Percentiles rank a stretch among this genome's conserved stretches.
Conservation (phyloP, 345 rosid species). For the Corchorus capsularis region DNA sequence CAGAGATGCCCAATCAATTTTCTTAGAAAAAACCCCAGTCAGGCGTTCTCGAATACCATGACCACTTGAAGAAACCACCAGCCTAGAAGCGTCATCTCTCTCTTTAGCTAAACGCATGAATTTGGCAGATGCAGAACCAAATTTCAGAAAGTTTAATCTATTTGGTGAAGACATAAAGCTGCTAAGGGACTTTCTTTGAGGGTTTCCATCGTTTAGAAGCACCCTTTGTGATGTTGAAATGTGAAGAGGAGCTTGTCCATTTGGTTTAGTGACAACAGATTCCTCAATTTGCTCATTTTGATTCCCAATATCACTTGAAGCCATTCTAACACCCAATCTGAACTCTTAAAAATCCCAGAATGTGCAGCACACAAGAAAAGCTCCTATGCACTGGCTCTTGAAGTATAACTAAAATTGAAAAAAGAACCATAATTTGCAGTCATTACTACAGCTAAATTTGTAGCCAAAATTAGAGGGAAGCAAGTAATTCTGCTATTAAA, state of each 20-base stretch:
- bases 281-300: conserved; percentile 46
- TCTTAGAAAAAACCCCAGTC: conserved; percentile 50
- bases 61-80: conserved; percentile 51
- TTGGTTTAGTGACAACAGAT: conserved; percentile 31
- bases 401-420: conserved; percentile 1
- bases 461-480: background rate
- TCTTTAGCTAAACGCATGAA: conserved; percentile 63
- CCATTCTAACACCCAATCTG: conserved; percentile 39
- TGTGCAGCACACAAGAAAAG: background rate
- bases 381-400: background rate
- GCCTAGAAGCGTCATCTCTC: conserved; percentile 65
- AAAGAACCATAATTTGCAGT: background rate
- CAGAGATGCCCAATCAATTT: conserved; percentile 67
- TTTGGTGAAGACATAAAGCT: conserved; percentile 31
- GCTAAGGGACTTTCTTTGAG: conserved; percentile 28
- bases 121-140: conserved; percentile 70
- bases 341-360: conserved; percentile 11
- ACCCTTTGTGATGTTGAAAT: conserved; percentile 49
- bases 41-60: conserved; percentile 61
- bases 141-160: conserved; percentile 50
- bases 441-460: background rate
- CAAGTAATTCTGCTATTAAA: background rate
- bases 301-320: conserved; percentile 40
- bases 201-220: conserved; percentile 40
- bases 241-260: conserved; percentile 36